Base-by-base conservation (phyloP, 345 rosid species). In the Rubroshorea leprosula region DNA sequence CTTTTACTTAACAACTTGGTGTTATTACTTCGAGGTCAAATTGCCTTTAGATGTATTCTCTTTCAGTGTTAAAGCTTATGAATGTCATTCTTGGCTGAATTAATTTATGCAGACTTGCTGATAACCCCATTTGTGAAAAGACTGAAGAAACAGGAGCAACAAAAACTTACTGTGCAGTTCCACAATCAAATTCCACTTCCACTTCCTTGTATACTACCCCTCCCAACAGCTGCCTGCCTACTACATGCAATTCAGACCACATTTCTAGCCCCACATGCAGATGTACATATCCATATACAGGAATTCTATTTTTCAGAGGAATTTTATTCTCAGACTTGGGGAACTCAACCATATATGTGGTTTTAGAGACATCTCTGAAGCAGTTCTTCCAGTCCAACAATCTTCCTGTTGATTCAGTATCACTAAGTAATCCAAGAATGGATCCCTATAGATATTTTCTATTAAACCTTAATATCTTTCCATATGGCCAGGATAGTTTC, bases 101-200 rank as follows among this genome's bases (percentile, higher is more conserved):
- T n/a, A n/a, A n/a, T n/a, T n/a, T n/a, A n/a, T n/a, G 78, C 89
- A 90, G 99, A 72, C 85, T 94, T 68, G 60, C 58, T 12, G 70
- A 22, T 16, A 89, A 90, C 65, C 97, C 83, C n/a, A 63, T 82
- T 57, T 93, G 97, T 59, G 19, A 6, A 13, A n/a, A n/a, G n/a
- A n/a, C n/a, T n/a, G n/a, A n/a, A n/a, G 84, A 85, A 59, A 18
- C 68, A 0, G 84, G 72, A 55, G 29, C 35, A 20, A 5, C 45
- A 5, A 18, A 19, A 46, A 13, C 12, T 47, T 89, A 78, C 64
- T 93, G 99, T 74, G 62, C 19, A 11, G 15, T 59, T 51, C 16
- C 64, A 15, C 57, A 6, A n/a, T 49, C 63, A 23, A 62, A 51
- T 61, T 21, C 71, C 45, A 24, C n/a, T n/a, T n/a, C n/a, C n/a